Percentiles rank a stretch among this genome's conserved stretches.
These are phyloP conservation scores for Fomitopsis schrenkii DNA, from an alignment of 1,284 basidiomycete species.

Conservation along the genomic window DNA sequence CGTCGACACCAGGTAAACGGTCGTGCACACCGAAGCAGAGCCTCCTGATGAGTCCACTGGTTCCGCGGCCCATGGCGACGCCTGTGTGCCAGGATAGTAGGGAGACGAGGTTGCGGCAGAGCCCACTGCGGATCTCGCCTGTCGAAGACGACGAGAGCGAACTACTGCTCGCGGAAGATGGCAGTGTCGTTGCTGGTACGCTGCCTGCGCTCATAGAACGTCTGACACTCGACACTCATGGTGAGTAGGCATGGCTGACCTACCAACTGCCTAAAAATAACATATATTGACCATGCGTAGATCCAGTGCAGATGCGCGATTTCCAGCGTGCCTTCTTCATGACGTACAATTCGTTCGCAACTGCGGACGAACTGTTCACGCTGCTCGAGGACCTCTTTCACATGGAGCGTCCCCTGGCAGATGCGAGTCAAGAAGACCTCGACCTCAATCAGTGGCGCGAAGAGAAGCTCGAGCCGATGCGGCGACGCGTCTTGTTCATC, in stretches of 20 bases:
- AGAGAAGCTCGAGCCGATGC: constrained; percentile 52
- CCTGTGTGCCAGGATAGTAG: not conserved
- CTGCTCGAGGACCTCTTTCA: constrained; percentile 62
- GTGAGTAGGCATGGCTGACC: constrained; percentile 33
- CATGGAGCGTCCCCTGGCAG: constrained; percentile 46
- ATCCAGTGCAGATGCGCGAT: constrained; percentile 11
- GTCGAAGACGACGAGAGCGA: constrained; percentile 46
- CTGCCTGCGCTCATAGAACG: constrained; percentile 68
- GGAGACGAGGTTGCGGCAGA: not conserved
- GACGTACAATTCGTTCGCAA: constrained; percentile 78
- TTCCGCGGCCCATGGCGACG: constrained; percentile 2
- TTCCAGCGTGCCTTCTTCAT: constrained; percentile 71
- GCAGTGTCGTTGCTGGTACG: constrained; percentile 61
- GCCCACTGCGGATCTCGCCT: constrained; percentile 33
- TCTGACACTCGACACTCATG: constrained; percentile 53
- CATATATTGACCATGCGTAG: not conserved
- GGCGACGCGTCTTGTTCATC: constrained; percentile 51
- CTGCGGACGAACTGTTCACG: constrained; percentile 63
- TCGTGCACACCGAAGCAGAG: not conserved
- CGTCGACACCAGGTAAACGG: constrained; percentile 3
- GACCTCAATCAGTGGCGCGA: constrained; percentile 62
- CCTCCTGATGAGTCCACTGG: not conserved
- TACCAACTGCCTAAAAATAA: not conserved
- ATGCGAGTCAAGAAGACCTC: constrained; percentile 47
- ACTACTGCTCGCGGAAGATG: constrained; percentile 54